Evolutionary conservation across 768 basidiomycete genomes (phyloP).

Genomic region (Porphyrellus cyaneotinctus): DNA sequence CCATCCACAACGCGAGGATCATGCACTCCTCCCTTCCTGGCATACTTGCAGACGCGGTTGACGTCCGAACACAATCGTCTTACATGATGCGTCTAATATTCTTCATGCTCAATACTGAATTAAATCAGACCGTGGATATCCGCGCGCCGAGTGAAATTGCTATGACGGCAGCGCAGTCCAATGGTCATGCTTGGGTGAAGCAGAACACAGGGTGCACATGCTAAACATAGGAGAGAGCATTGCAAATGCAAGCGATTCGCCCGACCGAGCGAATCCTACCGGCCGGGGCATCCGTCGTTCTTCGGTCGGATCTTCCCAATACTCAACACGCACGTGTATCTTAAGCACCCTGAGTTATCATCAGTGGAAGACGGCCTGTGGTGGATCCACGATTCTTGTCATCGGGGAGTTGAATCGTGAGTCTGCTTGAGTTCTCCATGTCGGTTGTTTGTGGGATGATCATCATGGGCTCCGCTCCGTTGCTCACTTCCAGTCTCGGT

Average conservation of each 20-base stretch:
- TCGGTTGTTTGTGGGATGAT: neutral
- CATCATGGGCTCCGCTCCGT: neutral
- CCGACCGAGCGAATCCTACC: constrained; percentile 4
- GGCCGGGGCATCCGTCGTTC: constrained; percentile 4
- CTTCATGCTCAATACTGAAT: neutral
- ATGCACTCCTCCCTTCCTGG: neutral
- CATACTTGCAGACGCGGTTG: neutral
- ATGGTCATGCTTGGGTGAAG: neutral
- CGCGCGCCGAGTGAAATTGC: neutral
- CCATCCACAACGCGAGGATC: constrained; percentile 16
- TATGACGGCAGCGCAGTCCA: neutral
- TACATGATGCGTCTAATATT: constrained; percentile 10
- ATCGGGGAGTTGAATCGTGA: neutral
- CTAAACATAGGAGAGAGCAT: neutral
- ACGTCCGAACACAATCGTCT: constrained; percentile 9
- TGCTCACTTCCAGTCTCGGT: neutral
- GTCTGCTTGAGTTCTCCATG: neutral
- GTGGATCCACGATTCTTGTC: neutral
- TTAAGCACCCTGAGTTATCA: neutral
- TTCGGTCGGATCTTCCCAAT: constrained; percentile 1
- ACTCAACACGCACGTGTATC: neutral
- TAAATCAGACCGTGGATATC: neutral
- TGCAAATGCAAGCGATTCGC: constrained; percentile 15
- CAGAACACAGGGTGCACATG: neutral
- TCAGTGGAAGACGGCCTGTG: neutral